phyloP scores from a whole-genome alignment of 2,329 filamentous ascomycete genomes.

The Fusarium sp. region DNA sequence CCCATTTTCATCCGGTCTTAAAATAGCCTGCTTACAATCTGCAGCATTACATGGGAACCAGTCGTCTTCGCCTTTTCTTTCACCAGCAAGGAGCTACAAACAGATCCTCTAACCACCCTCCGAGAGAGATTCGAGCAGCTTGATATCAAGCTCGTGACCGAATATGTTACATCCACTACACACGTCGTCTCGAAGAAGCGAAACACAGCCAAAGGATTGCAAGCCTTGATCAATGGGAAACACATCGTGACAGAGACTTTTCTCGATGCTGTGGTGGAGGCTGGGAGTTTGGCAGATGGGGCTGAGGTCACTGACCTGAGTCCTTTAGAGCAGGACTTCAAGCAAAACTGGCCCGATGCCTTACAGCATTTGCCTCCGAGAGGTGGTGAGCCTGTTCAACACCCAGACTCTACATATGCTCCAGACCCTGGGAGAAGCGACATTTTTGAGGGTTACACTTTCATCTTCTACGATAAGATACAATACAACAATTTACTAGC shows the following conservation, averaged over 20 bases:
- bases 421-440: slow-evolving; percentile 77
- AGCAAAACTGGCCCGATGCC: slow-evolving; percentile 82
- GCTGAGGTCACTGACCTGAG: slow-evolving; percentile 65
- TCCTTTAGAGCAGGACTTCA: slow-evolving; percentile 84
- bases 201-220: slow-evolving; percentile 89
- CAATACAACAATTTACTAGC: slow-evolving; percentile 84
- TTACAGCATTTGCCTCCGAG: slow-evolving; percentile 79
- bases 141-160: slow-evolving; percentile 87
- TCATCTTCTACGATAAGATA: slow-evolving; percentile 83
- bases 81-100: slow-evolving; percentile 77
- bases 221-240: slow-evolving; percentile 86
- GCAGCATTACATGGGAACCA: slow-evolving; percentile 83
- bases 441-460: slow-evolving; percentile 89
- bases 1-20: not conserved
- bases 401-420: slow-evolving; percentile 77
- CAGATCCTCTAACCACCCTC: slow-evolving; percentile 74
- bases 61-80: slow-evolving; percentile 87
- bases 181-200: slow-evolving; percentile 92
- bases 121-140: slow-evolving; percentile 80
- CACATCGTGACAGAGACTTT: slow-evolving; percentile 83
- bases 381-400: slow-evolving; percentile 81
- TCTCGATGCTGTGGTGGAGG: slow-evolving; percentile 78
- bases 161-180: slow-evolving; percentile 82
- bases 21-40: slow-evolving; percentile 25
- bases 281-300: slow-evolving; percentile 64